Evolutionary conservation across 305 asterid species (phyloP).

Genomic region (Fraxinus sp.): DNA sequence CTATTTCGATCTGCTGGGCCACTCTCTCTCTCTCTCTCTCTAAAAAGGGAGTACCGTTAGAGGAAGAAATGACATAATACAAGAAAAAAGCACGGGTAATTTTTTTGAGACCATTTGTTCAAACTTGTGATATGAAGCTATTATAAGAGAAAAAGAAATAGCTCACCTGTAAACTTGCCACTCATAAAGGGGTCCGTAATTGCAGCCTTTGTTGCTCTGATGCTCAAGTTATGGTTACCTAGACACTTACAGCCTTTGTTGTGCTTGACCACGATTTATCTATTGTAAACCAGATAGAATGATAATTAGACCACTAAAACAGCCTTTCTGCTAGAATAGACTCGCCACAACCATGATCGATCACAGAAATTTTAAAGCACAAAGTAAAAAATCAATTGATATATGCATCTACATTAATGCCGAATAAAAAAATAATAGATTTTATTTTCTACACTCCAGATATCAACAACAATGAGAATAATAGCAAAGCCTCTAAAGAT

Average conservation of each 20-base stretch:
- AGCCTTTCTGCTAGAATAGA: background rate
- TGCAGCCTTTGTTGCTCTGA: slow-evolving; percentile 62
- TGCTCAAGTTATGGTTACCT: no score
- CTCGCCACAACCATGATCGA: background rate
- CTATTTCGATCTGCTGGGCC: slow-evolving; percentile 49
- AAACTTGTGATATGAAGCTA: slow-evolving; percentile 10
- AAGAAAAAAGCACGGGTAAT: slow-evolving; percentile 8
- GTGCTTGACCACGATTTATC: slow-evolving; percentile 51
- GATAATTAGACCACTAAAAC: background rate
- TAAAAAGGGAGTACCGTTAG: background rate
- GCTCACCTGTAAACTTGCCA: slow-evolving; percentile 76
- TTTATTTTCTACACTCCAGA: background rate
- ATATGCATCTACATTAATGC: background rate
- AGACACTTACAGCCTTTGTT: slow-evolving; percentile 29
- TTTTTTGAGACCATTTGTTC: background rate
- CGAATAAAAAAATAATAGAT: background rate
- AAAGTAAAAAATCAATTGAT: background rate
- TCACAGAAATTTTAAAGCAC: background rate
- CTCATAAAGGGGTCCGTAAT: slow-evolving; percentile 65
- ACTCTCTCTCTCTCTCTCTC: background rate
- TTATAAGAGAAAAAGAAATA: background rate
- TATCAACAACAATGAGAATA: background rate
- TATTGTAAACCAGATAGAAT: background rate
- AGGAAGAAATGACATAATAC: background rate
- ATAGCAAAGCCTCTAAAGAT: background rate